These are phyloP conservation scores for Bremia lactucae DNA, from an alignment of 352 stramenopile species.

Conservation along the genomic window DNA sequence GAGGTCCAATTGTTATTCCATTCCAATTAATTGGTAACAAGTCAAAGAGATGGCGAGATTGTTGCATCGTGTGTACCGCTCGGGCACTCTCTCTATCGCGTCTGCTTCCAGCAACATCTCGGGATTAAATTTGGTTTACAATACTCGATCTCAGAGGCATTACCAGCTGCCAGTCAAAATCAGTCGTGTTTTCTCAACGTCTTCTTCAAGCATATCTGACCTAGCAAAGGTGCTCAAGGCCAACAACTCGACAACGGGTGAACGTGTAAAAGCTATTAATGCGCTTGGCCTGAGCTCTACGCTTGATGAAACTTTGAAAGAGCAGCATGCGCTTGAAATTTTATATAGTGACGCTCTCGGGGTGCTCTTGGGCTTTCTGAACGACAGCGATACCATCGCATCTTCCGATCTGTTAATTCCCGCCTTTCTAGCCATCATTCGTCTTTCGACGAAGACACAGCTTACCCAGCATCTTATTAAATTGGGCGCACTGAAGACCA, in stretches of 20 bases:
- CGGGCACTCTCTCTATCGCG: too few relatives aligned
- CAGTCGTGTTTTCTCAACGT: constrained; percentile 10
- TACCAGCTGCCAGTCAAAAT: constrained; percentile 2
- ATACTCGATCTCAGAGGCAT: too few relatives aligned
- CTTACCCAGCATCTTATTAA: constrained; percentile 46
- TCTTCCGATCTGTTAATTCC: constrained; percentile 48
- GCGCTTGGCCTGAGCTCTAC: constrained; percentile 19
- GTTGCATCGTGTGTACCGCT: too few relatives aligned
- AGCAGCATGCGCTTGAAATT: constrained; percentile 40
- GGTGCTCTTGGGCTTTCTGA: constrained; percentile 33
- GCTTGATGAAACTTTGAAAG: constrained; percentile 13
- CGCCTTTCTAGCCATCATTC: constrained; percentile 55
- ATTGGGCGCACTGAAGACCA: constrained; percentile 27
- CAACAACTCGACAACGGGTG: constrained; percentile 22
- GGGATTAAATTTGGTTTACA: too few relatives aligned
- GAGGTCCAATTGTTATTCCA: too few relatives aligned
- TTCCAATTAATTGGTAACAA: too few relatives aligned
- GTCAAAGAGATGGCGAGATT: too few relatives aligned
- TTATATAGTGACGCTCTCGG: constrained; percentile 43
- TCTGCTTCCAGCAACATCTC: too few relatives aligned
- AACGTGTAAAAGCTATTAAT: constrained; percentile 29
- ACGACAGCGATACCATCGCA: constrained; percentile 34
- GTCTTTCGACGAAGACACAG: constrained; percentile 36
- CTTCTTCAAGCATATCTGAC: constrained; percentile 12
- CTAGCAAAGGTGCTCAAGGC: constrained; percentile 24